phyloP scores from a whole-genome alignment of 441 rosid species.

The Syzygium syzygioides region DNA sequence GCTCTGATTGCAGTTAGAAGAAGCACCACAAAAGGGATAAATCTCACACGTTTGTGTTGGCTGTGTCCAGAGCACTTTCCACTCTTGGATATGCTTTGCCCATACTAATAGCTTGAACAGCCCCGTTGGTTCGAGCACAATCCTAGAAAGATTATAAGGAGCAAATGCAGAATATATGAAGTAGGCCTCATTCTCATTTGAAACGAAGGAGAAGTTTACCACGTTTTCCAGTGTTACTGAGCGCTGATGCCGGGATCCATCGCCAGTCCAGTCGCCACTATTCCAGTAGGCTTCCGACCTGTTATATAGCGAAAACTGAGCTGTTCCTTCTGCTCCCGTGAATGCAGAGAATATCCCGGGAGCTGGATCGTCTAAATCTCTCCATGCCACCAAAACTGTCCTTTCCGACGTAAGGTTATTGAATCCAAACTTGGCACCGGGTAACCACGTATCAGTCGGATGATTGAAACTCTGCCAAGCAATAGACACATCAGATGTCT shows the following conservation, averaged over 20 bases:
- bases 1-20: no score
- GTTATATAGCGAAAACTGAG: conserved; percentile 7
- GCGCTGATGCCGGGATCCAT: conserved; percentile 2
- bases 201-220: not conserved
- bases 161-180: not conserved
- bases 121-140: no score
- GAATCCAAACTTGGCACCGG: not conserved
- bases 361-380: conserved; percentile 15
- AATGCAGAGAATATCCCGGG: conserved; percentile 8
- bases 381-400: not conserved
- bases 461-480: conserved; percentile 9
- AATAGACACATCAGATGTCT: no score
- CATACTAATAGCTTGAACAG: no score
- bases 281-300: not conserved
- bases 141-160: not conserved
- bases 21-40: no score
- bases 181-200: conserved; percentile 16
- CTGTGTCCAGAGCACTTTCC: no score
- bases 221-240: not conserved
- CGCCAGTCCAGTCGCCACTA: conserved; percentile 11
- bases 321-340: not conserved
- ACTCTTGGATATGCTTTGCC: no score
- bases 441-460: conserved; percentile 15
- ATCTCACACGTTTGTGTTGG: no score
- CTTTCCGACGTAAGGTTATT: no score